These are phyloP conservation scores for Chytriomyces sp. DNA, from an alignment of 192 early-diverging fungal genomes.

Conservation along the genomic window DNA sequence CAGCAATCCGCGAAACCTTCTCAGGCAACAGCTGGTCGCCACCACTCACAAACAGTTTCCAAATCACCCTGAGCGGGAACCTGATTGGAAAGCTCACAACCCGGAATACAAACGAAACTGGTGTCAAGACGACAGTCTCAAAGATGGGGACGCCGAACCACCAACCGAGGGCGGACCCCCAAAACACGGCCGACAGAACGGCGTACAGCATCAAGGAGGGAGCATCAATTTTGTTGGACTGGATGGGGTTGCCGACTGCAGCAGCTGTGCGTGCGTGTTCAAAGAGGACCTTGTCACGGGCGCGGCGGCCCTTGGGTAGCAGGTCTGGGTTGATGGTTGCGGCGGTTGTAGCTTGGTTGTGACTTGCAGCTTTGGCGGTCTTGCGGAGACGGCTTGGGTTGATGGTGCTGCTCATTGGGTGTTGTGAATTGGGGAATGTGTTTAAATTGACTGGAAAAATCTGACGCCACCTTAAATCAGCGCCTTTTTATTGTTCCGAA, in stretches of 20 bases:
- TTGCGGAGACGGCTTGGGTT: conserved; percentile 11
- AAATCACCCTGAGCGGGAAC: neutral
- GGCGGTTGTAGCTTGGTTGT: conserved; percentile 1
- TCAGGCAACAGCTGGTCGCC: too few species aligned
- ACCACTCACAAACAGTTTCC: neutral
- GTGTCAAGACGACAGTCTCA: neutral
- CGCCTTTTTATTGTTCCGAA: too few species aligned
- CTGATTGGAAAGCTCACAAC: neutral
- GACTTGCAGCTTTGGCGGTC: conserved; percentile 5
- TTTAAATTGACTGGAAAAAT: too few species aligned
- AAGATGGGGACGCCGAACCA: neutral
- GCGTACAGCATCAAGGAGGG: neutral
- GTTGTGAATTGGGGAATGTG: neutral
- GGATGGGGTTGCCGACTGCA: neutral
- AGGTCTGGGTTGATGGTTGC: neutral
- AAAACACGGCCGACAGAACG: neutral
- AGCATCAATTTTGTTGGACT: neutral
- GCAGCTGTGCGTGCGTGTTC: neutral
- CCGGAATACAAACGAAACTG: neutral
- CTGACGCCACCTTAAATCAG: too few species aligned
- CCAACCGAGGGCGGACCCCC: neutral
- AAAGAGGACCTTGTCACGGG: neutral
- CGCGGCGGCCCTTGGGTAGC: conserved; percentile 2
- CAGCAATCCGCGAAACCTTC: too few species aligned
- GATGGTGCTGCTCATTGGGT: neutral